A percentile compares a stretch with the other conserved stretches of the same genome.
These are phyloP conservation scores for Elasticomyces elasticus DNA, from an alignment of 495 filamentous ascomycete species.

Conservation along the genomic window DNA sequence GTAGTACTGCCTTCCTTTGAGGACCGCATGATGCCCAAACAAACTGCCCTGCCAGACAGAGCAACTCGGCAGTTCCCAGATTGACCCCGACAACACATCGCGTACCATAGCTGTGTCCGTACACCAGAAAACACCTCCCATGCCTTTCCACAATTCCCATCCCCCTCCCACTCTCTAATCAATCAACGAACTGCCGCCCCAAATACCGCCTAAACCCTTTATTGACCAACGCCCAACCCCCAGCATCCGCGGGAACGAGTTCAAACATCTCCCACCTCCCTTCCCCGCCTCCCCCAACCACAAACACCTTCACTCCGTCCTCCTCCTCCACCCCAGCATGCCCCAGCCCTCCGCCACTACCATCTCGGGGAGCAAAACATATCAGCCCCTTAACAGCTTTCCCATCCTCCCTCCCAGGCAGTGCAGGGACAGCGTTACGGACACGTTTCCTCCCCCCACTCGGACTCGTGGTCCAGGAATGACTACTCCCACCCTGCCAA, in stretches of 20 bases:
- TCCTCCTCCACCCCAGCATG: too few relatives aligned
- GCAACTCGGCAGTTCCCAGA: too few relatives aligned
- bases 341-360: too few relatives aligned
- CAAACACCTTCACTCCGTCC: conserved; percentile 31
- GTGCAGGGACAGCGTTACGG: conserved; percentile 9
- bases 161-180: neutral
- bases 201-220: conserved; percentile 81
- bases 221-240: conserved; percentile 49
- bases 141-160: neutral
- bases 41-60: too few relatives aligned
- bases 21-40: too few relatives aligned
- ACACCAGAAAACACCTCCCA: too few relatives aligned
- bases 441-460: conserved; percentile 7
- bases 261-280: conserved; percentile 78
- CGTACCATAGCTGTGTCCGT: too few relatives aligned
- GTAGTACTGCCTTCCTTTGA: too few relatives aligned
- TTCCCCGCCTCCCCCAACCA: conserved; percentile 72
- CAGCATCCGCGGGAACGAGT: conserved; percentile 52
- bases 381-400: conserved; percentile 64
- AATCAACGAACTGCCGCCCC: conserved; percentile 18
- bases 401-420: conserved; percentile 39
- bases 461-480: conserved; percentile 16
- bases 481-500: conserved; percentile 14
- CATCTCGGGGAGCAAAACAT: conserved; percentile 45
- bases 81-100: too few relatives aligned